Evolutionary conservation across 441 rosid species (phyloP).

Genomic region (Jatropha podagrica): DNA sequence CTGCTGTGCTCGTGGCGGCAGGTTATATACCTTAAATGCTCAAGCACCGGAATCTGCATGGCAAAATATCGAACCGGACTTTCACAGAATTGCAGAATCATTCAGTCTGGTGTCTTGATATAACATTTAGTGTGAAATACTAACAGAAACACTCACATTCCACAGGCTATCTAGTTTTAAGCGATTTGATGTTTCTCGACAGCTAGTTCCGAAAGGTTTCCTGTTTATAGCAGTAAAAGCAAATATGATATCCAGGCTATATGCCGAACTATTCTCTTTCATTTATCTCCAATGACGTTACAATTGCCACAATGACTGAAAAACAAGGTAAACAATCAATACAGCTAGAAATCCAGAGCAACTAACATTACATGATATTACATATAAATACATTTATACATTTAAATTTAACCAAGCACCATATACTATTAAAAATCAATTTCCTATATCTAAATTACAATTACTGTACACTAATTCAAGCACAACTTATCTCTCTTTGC

Average conservation of each 20-base stretch:
- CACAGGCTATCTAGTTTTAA: background rate
- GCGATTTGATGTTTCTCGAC: background rate
- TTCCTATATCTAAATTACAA: slow-evolving; percentile 34
- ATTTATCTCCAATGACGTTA: slow-evolving; percentile 6
- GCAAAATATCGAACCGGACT: slow-evolving; percentile 48
- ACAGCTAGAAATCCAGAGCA: background rate
- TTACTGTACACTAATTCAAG: slow-evolving; percentile 46
- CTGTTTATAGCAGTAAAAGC: background rate
- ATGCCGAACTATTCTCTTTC: background rate
- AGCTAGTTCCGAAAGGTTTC: background rate
- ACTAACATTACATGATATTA: slow-evolving; percentile 20
- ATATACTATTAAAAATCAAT: slow-evolving; percentile 4
- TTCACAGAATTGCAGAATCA: slow-evolving; percentile 51
- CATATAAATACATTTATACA: slow-evolving; percentile 31
- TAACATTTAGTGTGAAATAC: background rate
- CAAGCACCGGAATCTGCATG: slow-evolving; percentile 78
- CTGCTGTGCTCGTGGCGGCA: slow-evolving; percentile 57
- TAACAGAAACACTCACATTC: background rate
- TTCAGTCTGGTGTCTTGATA: slow-evolving; percentile 51
- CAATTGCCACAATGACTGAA: background rate
- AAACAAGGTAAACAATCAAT: slow-evolving; percentile 4
- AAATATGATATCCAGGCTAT: background rate
- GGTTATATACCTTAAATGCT: slow-evolving; percentile 69
- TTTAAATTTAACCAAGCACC: slow-evolving; percentile 13
- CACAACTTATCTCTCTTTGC: slow-evolving; percentile 58